Conservation (phyloP, 2,329 filamentous ascomycete genomes). For the Cadophora sp. region DNA sequence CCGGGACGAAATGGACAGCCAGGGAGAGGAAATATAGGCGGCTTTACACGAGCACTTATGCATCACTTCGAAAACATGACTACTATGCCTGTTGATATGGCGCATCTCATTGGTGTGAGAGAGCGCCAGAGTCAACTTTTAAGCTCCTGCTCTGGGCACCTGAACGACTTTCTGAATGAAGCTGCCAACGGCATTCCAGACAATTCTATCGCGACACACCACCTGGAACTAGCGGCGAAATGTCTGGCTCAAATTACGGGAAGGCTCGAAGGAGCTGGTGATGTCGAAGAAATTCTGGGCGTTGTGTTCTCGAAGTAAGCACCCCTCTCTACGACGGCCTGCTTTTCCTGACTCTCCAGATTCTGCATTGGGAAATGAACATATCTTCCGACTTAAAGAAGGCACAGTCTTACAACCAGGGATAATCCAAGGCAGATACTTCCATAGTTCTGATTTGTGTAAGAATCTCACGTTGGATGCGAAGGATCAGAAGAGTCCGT, state of each 20-base stretch:
- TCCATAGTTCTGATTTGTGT: not conserved
- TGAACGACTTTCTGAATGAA: constrained; percentile 75
- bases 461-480: not conserved
- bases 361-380: constrained; percentile 44
- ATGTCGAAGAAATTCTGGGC: constrained; percentile 94
- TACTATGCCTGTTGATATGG: constrained; percentile 70
- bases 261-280: constrained; percentile 73
- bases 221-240: constrained; percentile 80
- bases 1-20: not conserved
- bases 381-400: not conserved
- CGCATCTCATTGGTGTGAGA: constrained; percentile 88
- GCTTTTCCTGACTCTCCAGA: constrained; percentile 23
- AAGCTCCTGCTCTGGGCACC: constrained; percentile 71
- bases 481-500: not conserved
- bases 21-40: constrained; percentile 71
- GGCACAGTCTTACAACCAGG: not conserved
- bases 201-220: constrained; percentile 89
- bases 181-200: constrained; percentile 68
- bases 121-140: constrained; percentile 88
- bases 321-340: not conserved
- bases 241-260: constrained; percentile 89
- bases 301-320: constrained; percentile 94
- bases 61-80: constrained; percentile 75
- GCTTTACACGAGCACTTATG: constrained; percentile 69
- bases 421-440: not conserved